Base-by-base conservation (phyloP, 2,329 filamentous ascomycete species). In the Pseudogymnoascus sp. region DNA sequence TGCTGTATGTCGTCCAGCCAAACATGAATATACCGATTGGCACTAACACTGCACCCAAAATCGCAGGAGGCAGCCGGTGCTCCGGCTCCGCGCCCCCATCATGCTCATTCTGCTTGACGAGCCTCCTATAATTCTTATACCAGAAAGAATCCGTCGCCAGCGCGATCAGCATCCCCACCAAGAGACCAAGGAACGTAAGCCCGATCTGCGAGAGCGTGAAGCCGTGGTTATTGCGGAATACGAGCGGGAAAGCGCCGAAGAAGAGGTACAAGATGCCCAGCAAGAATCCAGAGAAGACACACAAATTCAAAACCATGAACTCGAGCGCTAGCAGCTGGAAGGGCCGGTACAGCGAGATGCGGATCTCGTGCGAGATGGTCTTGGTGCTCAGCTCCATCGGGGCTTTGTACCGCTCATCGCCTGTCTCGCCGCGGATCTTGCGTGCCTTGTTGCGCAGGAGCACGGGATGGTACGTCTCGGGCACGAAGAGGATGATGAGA, bases 221-320 rank as follows among this genome's bases (percentile, higher is more conserved):
- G 18, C 83, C 85, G 73, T 95, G 88, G 56, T 89, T 86, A 50
- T 81, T 83, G 25, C 80, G 74, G 71, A 96, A 96, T 14, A 96
- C 86, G 50, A 95, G 78, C 4, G 88, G 84, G 70, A 96, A 96
- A 0, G 92, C 91, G 18, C 91, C 91, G 73, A 96, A 95, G 78
- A 95, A 96, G 40, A 96, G 84, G 72, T 96, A 96, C 2, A 96
- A 77, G 50, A 96, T 88, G 4, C 92, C 92, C 6, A 96, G 80
- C n/a, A 96, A 78, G 62, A 97, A 84, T 40, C 91, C 91, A 0
- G 90, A 90, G 69, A 92, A 89, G 21, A 94, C 76, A 74, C 91
- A 94, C 25, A 97, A 84, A 68, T 86, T 85, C 63, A 94, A 78
- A 65, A 87, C 90, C 91, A 96, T 97, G 67, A 90, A 90, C 77